phyloP scores from a whole-genome alignment of 257 asterid genomes.

The Parsonsia alboflavescens region DNA sequence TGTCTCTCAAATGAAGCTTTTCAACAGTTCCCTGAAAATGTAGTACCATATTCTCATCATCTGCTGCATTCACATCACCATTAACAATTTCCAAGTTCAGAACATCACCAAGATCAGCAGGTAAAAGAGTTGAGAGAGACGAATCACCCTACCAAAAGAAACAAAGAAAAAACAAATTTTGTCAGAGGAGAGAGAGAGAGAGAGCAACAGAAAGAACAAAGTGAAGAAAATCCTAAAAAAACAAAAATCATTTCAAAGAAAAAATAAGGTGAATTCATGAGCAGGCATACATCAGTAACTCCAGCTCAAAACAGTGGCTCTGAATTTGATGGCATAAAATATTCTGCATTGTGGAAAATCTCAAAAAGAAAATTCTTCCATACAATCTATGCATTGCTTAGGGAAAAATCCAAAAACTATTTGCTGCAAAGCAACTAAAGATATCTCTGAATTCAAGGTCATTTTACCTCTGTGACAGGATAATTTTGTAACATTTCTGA shows the following conservation, averaged over 20 bases:
- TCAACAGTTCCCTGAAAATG: slow-evolving; percentile 54
- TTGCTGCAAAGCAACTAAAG: background rate
- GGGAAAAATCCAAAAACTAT: background rate
- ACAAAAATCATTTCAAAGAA: background rate
- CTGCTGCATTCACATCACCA: slow-evolving; percentile 43
- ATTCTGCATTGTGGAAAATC: background rate
- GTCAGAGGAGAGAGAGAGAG: background rate
- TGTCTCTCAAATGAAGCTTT: slow-evolving; percentile 55
- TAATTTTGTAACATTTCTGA: slow-evolving; percentile 36
- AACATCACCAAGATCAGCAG: slow-evolving; percentile 30
- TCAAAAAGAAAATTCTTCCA: background rate
- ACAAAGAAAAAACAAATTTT: slow-evolving; percentile 6
- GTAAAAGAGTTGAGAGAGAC: slow-evolving; percentile 36
- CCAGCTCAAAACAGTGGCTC: background rate
- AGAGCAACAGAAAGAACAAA: background rate
- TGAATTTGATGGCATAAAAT: background rate
- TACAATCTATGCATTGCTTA: background rate
- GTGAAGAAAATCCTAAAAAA: background rate
- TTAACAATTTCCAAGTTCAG: slow-evolving; percentile 34
- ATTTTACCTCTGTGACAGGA: slow-evolving; percentile 54
- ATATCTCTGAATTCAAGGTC: background rate
- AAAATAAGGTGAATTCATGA: background rate
- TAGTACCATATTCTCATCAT: slow-evolving; percentile 41
- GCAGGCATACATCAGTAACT: background rate
- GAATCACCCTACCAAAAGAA: slow-evolving; percentile 52